Base-by-base conservation (phyloP, 805 yeast genomes). In the Nakazawaea wyomingensis region DNA sequence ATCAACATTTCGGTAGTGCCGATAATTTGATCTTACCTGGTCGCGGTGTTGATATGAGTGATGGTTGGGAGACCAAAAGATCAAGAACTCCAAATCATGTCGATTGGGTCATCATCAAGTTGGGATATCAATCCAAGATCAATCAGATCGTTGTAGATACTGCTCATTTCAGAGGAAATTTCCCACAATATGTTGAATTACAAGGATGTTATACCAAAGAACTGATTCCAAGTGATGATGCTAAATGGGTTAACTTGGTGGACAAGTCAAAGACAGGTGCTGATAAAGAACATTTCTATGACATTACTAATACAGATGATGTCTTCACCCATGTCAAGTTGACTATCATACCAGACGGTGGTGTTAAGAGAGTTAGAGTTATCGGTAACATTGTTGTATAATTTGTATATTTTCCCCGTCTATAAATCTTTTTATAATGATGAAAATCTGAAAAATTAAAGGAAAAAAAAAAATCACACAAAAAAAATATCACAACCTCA, bases 11-110 rank as follows among this genome's bases (percentile, higher is more conserved):
- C 57, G 95, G 96, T 30, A 76, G 91, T 35, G 95, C 90, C 30
- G 95, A 86, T 61, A 91, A 91, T 66, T 68, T 91, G 48, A 66
- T 91, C 45, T 69, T 91, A 43, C 97, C 97, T 2, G 98, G 98
- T 13, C 78, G 97, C 48, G 99, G 99, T 41, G 77, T 74, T 54
- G 96, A 91, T 62, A 91, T 91, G 98, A 79, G 93, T 39, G 98
- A 93, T 58, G 99, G 99, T 11, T 91, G 99, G 99, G 99, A 91
- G 61, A 91, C 99, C 19, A 78, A 77, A 54, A 78, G 99, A 60
- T 88, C 96, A 2, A 76, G 98, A 60, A 70, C 67, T 10, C 76
- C 80, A 4, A 89, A 86, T 34, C 98, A 91, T 60, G 80, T 76
- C 30, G 99, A 91, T 68, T 91, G 96, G 96, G 96, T 80, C 2